Base-by-base conservation (phyloP, 108 stramenopile genomes). In the Seminavis robusta region DNA sequence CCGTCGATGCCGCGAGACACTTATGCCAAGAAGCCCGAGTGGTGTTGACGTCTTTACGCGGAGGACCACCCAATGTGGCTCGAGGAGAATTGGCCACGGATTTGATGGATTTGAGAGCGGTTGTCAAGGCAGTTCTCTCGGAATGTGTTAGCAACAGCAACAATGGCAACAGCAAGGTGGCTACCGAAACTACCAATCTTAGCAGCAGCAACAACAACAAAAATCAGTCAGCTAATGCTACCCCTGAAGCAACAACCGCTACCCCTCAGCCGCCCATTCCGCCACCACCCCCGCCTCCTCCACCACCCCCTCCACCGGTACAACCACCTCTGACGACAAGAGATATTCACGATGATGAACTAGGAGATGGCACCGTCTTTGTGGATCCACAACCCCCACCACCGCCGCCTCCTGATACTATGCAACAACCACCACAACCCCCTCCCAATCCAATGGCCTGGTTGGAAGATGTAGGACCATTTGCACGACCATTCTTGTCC, bases 31-130 rank as follows among this genome's bases (percentile, higher is more conserved):
- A 92, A 63, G 81, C 86, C 0, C 52, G 84, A 2, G 57, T 79
- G 30, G 80, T 92, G 15, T 63, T 92, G 49, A 77, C 84, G 0
- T 87, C 87, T 1, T 65, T 92, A 41, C 75, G 87, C 17, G 77
- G 69, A 27, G 90, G 90, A 31, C 87, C 90, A 20, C 90, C 90
- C 0, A 55, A 71, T 24, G 78, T 92, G 8, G 84, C 90, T 19
- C 79, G 86, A 0, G 90, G 84, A 21, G 74, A 82, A 45, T 56
- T 90, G 69, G 82, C 84, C 21, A 69, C 76, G 47, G 80, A 84
- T 56, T 61, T 90, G 61, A 54, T 63, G 38, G 80, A 85, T 61
- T 51, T 90, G 48, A 41, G 47, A 47, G 27, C 33, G 40, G 7
- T 15, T 57, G 10, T 45, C 37, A 13, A 26, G 25, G 25, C 34